Base-by-base conservation (phyloP, 352 stramenopile genomes). In the Globisporangium takayamanum region DNA sequence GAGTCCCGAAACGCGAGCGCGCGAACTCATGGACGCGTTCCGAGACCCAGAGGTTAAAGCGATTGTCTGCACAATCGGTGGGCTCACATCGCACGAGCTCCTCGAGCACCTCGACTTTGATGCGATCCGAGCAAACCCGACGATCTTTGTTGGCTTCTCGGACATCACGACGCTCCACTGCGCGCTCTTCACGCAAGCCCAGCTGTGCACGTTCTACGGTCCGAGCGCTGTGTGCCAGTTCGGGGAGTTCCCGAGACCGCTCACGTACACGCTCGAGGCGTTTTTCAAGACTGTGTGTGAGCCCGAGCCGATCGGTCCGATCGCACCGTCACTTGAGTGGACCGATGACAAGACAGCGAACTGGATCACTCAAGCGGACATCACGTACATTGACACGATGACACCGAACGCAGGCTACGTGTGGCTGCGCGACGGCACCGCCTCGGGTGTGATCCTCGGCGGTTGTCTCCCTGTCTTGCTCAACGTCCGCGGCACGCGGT, bases 101-200 rank as follows among this genome's bases (percentile, higher is more conserved):
- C 61, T 89, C 33, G 75, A 86, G 56, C 75, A 75, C 56, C 69
- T 89, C 25, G 72, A 87, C 65, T 86, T 87, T 61, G 65, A 70
- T 8, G 44, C 44, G 7, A 76, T 86, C 50, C 64, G 68, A 30
- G 49, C 55, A 2, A 44, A 84, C 57, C 73, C 76, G 0, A 87
- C 68, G 57, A 72, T 86, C 61, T 84, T 87, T 57, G 70, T 68
- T 33, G 79, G 75, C 14, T 84, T 73, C 64, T 89, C 71, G 11
- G 74, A 89, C 56, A 75, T 84, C 57, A 87, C 79, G 58, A 80
- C 79, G 49, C 57, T 89, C 39, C 76, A 87, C 63, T 60, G 80
- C 5, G 79, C 79, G 28, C 49, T 89, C 18, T 78, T 74, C 42
- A 44, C 67, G 8, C 68, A 76, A 42, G 62, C 71, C 1, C 18